phyloP scores from a whole-genome alignment of 1,284 basidiomycete genomes.

The Apiotrichum mycotoxinovorans region DNA sequence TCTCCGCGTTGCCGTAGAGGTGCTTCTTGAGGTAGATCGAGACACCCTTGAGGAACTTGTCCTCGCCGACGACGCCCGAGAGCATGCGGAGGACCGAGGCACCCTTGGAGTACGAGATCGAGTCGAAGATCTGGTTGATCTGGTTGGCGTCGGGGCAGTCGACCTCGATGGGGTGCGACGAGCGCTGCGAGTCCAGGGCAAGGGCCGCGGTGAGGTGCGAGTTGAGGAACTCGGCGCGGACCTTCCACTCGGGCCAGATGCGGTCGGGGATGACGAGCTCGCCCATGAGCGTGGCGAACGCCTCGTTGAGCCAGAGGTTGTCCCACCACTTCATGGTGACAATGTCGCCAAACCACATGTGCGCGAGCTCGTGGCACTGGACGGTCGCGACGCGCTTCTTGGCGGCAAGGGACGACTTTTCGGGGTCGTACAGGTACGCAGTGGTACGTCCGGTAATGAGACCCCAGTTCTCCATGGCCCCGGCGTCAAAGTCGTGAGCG shows the following conservation, averaged over 20 bases:
- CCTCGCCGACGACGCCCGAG: conserved; percentile 81
- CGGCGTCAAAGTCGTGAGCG: conserved; percentile 83
- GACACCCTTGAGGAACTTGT: conserved; percentile 79
- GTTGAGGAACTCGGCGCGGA: conserved; percentile 56
- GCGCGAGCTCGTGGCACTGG: conserved; percentile 48
- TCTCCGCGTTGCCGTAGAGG: conserved; percentile 77
- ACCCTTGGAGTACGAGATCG: conserved; percentile 80
- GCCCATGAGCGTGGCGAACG: conserved; percentile 81
- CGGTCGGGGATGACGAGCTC: conserved; percentile 84
- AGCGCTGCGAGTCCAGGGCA: conserved; percentile 78
- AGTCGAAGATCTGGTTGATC: conserved; percentile 86
- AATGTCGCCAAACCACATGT: conserved; percentile 77
- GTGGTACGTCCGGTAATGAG: conserved; percentile 86
- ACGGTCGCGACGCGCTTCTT: conserved; percentile 75
- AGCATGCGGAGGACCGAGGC: conserved; percentile 89
- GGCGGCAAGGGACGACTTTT: conserved; percentile 68
- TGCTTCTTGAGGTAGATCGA: conserved; percentile 89
- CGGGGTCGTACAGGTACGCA: conserved; percentile 75
- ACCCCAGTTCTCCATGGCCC: conserved; percentile 96
- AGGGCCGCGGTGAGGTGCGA: conserved; percentile 61
- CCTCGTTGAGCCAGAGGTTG: conserved; percentile 67
- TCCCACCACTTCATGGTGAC: conserved; percentile 95
- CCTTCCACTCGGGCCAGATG: conserved; percentile 57
- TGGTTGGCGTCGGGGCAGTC: conserved; percentile 81
- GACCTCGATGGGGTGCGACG: conserved; percentile 93